Evolutionary conservation across 73 alveolate species (phyloP), one percentile per base, ranked within the genome.

Genomic region (Paramecium octaurelia): DNA sequence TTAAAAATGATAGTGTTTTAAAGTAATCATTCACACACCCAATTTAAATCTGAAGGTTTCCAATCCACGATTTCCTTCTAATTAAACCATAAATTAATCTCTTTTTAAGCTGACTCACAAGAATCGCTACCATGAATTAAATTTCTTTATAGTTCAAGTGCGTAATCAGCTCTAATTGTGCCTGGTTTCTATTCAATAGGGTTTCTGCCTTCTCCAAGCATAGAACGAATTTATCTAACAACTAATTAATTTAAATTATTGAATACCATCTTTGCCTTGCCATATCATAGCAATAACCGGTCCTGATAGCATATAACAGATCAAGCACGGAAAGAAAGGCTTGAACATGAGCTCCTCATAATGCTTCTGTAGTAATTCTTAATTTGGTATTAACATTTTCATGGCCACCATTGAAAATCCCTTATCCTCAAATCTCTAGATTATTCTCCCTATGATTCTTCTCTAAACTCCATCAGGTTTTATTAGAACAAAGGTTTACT

Each of bases 271-370:
- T 91, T 92, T 89, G 10, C 99, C 99, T 95, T 96, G 95, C 99
- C 99, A 97, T 59, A 97, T 97, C 99, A 97, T 97, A 48, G 98
- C 97, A 57, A 97, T 97, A 59, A 97, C 99, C 12, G 99, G 99
- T 58, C 99, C 99, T 58, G 97, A 92, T 85, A 95, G 83, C 94
- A 96, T 95, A 93, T 97, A 97, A 11, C 83, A 92, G 68, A 96
- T 96, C 71, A 97, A 96, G 38, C 97, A 96, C 24, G 95, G 96
- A 95, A 97, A 97, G 96, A 97, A 97, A 54, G 98, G 97, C 93
- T 97, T 97, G 84, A 93, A 94, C 90, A 92, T 92, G 92, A 91
- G 97, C 54, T 96, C 99, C 27, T 92, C 97, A 95, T 97, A 97
- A 93, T 97, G 99, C 89, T 96, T 92, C 46, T 97, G 97, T 92